Base-by-base conservation (phyloP, 208 protist genomes). In the Borovskyia barvae region DNA sequence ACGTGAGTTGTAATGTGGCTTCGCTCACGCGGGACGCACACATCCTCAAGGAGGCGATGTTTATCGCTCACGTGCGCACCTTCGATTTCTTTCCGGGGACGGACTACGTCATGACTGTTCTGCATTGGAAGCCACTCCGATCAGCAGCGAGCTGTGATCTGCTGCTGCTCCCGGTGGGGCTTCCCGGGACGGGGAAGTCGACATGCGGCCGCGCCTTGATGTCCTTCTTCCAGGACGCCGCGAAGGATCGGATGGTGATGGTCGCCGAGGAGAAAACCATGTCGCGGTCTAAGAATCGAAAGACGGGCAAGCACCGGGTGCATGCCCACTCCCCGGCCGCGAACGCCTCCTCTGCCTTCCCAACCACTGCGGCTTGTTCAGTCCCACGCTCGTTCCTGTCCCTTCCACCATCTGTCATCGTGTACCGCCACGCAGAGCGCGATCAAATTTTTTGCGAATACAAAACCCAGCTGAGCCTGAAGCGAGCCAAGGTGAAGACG, bases 41-140 rank as follows among this genome's bases (percentile, higher is more conserved):
- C 42, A 56, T 74, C 25, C 29, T 82, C 32, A 79, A 74, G 30
- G 45, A 61, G 49, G 30, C 47, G 8, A 53, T 72, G 35, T 40
- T 28, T 14, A 30, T 82, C 3, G 24, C n/a, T 3, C 33, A 72
- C 35, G 48, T 53, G 8, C 59, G 62, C 35, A 66, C 70, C 15
- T 86, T 80, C 51, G 71, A 82, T 42, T 82, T 80, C n/a, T 72
- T 86, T 33, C 75, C 66, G 6, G 66, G 67, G 14, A 80, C 71
- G 0, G 52, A 66, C 35, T 80, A 77, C 60, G 66, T 79, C n/a
- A 82, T 82, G 75, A 77, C 71, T 2, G 72, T 77, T 35, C 33
- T 80, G 45, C 74, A 77, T 33, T 35, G 80, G 0, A 11, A 30
- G 6, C 60, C 70, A 0, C 35, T 71, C 3, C 49, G n/a, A 33